Base-by-base conservation (phyloP, 2,329 filamentous ascomycete genomes). In the Trichoderma asperellum region DNA sequence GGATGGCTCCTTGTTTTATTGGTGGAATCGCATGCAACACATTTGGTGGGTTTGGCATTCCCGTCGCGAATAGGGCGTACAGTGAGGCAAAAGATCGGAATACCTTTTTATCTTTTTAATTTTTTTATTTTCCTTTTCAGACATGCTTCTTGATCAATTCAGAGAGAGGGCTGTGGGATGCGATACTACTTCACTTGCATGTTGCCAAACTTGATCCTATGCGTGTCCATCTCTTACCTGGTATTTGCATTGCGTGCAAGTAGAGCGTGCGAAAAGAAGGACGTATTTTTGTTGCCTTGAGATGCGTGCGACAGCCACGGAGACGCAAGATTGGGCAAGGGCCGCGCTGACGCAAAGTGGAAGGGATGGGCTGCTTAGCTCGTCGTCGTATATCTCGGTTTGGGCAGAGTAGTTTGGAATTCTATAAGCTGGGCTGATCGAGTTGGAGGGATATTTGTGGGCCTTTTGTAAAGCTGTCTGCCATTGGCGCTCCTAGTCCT, bases 371-470 rank as follows among this genome's bases (percentile, higher is more conserved):
- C 55, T 37, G 24, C 49, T 55, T 65, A 35, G 49, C 18, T 56
- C 52, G 27, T 40, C 62, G 27, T 66, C 62, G 62, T 66, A 66
- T 66, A 66, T 58, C 62, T 66, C 62, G 62, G 37, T 66, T 66
- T 66, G 21, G 40, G 18, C 8, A 43, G 18, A n/a, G 24, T 47
- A 35, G 35, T 35, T 10, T 43, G 18, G 27, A 29, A 29, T 21
- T 34, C 27, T 14, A 12, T 43, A 16, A 27, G 56, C 47, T 35
- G 62, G 62, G 62, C 37, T 66, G 35, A 49, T 58, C 18, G 53
- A 49, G 52, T 40, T 27, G 53, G 53, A 58, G 61, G 35, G 16
- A 32, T 27, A 27, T 53, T 32, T 34, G 60, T 52, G 60, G 60
- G 57, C 37, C 62, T 58, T 66, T 66, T 66, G 62, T 34, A 66